Conservation (phyloP, 169 alveolate genomes). For the Plasmodium cynomolgi region DNA sequence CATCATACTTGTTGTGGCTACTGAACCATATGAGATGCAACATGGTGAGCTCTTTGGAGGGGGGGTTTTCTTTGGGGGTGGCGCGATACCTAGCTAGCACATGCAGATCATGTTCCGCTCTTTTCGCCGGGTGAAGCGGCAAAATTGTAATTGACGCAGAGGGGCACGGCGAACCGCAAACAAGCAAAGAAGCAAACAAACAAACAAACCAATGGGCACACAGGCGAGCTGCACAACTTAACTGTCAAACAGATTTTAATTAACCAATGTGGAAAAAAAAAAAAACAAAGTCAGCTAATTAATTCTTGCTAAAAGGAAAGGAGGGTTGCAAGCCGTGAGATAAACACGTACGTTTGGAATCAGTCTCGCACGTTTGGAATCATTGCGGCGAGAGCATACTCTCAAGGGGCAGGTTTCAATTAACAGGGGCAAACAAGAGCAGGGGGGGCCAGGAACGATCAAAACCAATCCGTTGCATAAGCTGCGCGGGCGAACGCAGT, state of each 20-base stretch:
- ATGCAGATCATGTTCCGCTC: neutral
- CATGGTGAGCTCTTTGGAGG: conserved; percentile 5
- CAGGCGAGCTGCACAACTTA: neutral
- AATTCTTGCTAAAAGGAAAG: neutral
- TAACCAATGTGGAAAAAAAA: neutral
- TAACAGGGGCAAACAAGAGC: neutral
- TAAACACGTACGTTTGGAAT: neutral
- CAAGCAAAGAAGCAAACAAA: neutral
- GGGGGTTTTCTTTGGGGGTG: neutral
- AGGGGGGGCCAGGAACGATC: neutral
- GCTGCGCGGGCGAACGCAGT: neutral
- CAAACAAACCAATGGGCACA: neutral
- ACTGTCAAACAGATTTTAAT: neutral
- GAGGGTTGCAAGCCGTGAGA: neutral
- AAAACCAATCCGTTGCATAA: neutral
- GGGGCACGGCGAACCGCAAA: neutral
- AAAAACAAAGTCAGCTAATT: neutral
- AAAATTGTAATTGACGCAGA: neutral
- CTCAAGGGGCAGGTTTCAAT: neutral
- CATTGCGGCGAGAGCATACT: neutral
- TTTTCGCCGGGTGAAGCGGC: neutral
- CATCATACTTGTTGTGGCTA: conserved; percentile 79
- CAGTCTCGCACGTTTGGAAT: neutral
- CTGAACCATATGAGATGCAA: conserved; percentile 80
- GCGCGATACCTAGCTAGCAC: neutral